A percentile compares a stretch with the other conserved stretches of the same genome.
Conservation (phyloP, 768 basidiomycete genomes). For the Boletus vinaceobasis region DNA sequence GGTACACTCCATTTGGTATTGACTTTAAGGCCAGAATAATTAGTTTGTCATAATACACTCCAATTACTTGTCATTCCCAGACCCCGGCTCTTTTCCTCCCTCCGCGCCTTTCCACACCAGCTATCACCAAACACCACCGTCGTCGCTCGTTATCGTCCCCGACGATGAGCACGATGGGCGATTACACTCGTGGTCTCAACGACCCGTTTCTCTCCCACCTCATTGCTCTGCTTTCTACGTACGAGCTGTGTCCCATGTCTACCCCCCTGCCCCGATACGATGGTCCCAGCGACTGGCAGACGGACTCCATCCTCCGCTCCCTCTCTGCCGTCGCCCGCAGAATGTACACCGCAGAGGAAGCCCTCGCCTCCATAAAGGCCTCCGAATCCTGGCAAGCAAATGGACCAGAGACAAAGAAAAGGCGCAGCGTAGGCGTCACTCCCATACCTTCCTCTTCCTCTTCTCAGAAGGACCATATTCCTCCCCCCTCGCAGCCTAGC, state of each 20-base stretch:
- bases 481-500: conserved; percentile 25
- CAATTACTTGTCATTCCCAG: not conserved
- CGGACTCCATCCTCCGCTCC: conserved; percentile 52
- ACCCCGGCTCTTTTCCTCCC: not conserved
- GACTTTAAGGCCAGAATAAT: not conserved
- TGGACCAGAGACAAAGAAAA: conserved; percentile 45
- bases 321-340: conserved; percentile 49
- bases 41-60: conserved; percentile 2
- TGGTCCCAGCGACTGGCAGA: conserved; percentile 57
- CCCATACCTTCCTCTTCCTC: conserved; percentile 30
- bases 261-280: conserved; percentile 53
- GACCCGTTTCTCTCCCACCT: conserved; percentile 52
- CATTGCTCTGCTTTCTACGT: conserved; percentile 54
- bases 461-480: conserved; percentile 26
- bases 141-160: conserved; percentile 13
- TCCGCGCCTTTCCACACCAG: not conserved
- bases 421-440: conserved; percentile 38
- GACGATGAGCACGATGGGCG: conserved; percentile 36
- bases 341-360: conserved; percentile 55
- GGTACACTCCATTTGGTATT: not conserved
- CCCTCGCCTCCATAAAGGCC: conserved; percentile 39
- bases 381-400: conserved; percentile 31
- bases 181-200: conserved; percentile 17
- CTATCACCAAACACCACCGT: conserved; percentile 4
- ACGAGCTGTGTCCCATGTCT: conserved; percentile 50